These are phyloP conservation scores for Capsicum chinense DNA, from an alignment of 257 asterid species.

Conservation along the genomic window DNA sequence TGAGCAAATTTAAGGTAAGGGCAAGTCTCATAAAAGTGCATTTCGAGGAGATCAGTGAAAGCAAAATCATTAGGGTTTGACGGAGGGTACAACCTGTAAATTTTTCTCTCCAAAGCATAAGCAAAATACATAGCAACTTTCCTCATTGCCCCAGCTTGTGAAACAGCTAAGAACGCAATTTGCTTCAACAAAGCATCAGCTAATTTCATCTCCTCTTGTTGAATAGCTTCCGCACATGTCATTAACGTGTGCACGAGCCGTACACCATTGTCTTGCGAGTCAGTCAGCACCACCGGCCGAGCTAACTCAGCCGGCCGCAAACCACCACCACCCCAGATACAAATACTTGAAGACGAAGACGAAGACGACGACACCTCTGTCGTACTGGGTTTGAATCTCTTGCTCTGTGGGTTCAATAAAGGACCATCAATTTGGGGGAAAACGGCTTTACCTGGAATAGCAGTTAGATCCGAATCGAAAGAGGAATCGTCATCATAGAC, in stretches of 20 bases:
- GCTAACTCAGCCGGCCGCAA: constrained; percentile 29
- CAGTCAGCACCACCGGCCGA: constrained; percentile 65
- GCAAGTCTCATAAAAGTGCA: constrained; percentile 88
- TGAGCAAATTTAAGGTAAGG: constrained; percentile 92
- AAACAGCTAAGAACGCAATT: constrained; percentile 69
- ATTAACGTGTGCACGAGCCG: constrained; percentile 76
- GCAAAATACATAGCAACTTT: constrained; percentile 90
- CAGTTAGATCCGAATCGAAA: constrained; percentile 82
- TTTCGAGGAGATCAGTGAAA: constrained; percentile 63
- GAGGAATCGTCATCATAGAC: constrained; percentile 44
- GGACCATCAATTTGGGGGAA: constrained; percentile 44
- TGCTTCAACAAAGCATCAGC: constrained; percentile 77
- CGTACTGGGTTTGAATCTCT: constrained; percentile 46
- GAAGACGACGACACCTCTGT: neutral
- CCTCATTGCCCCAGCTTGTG: constrained; percentile 86
- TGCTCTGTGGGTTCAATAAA: constrained; percentile 47
- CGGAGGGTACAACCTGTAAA: constrained; percentile 54
- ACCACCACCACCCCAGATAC: constrained; percentile 20
- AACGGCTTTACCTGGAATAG: constrained; percentile 80
- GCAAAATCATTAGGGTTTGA: constrained; percentile 59
- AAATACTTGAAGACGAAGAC: constrained; percentile 14
- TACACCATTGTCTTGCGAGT: constrained; percentile 86
- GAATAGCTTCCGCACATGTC: constrained; percentile 93
- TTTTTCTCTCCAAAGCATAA: constrained; percentile 73
- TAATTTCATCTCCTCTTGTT: constrained; percentile 59